Base-by-base conservation (phyloP, 1,139 yeast species). In the Ashbya aceris region DNA sequence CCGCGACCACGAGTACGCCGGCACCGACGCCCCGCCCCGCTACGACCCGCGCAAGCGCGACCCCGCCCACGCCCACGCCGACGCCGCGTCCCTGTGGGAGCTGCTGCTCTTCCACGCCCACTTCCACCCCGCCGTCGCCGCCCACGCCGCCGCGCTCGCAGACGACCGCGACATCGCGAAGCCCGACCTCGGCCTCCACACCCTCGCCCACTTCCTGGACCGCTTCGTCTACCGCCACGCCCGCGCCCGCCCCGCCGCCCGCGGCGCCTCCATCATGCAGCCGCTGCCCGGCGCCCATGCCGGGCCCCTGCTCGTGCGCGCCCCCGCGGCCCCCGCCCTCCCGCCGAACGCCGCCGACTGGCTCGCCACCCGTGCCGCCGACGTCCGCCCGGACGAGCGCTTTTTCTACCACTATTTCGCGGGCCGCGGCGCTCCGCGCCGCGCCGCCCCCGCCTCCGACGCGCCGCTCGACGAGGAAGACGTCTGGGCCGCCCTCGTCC, bases 251-350 rank as follows among this genome's bases (percentile, higher is more conserved):
- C 71, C 79, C 17, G 55, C 63, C 12, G 69, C 81, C 30, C 81
- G 84, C 60, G 97, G 97, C 56, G 71, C 83, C 3, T 85, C 96
- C 39, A 89, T 91, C 61, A 93, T 93, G 97, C 98, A 91, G 69
- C 97, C 98, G 40, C 71, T 93, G 49, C 93, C 96, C 39, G 97
- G 97, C 45, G 76, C 81, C 1, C 86, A 82, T 48, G 80, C 87
- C n/a, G 86, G 84, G 7, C 69, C 80, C 1, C 68, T 84, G 45
- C 73, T 87, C 50, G 87, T 87, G 10, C 79, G 73, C 52, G 76
- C 86, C 23, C 76, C 85, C 2, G 52, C 45, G 31, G 61, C 57
- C 42, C 60, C 61, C 2, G 76, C 70, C 37, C 56, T 74, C 12
- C 95, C 96, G 2, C 93, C 76, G 5, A 89, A 87, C 57, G 74